These are phyloP conservation scores for Nitzschia sp. DNA, from an alignment of 108 stramenopile genomes.

Conservation along the genomic window DNA sequence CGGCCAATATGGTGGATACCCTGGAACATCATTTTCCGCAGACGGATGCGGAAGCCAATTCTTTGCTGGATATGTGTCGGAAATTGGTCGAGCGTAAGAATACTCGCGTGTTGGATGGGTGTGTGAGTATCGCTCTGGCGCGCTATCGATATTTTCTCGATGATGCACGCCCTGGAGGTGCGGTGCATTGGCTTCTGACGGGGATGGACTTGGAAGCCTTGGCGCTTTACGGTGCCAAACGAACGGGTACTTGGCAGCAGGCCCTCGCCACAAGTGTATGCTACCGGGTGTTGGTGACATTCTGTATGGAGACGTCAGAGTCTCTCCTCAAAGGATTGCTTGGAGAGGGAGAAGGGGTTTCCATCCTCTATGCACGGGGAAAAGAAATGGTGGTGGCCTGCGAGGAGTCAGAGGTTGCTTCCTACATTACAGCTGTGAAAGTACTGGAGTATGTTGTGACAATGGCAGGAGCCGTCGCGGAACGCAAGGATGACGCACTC, in stretches of 20 bases:
- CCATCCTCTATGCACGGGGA: slow-evolving; percentile 14
- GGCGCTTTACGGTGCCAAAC: slow-evolving; percentile 30
- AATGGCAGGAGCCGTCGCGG: slow-evolving; percentile 47
- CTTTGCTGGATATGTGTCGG: slow-evolving; percentile 50
- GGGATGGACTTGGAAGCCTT: slow-evolving; percentile 64
- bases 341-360: slow-evolving; percentile 26
- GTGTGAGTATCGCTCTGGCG: slow-evolving; percentile 53
- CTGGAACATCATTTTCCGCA: slow-evolving; percentile 58
- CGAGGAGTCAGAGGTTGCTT: slow-evolving; percentile 19
- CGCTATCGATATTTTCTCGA: slow-evolving; percentile 52
- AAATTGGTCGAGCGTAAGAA: slow-evolving; percentile 50
- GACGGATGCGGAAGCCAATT: slow-evolving; percentile 66
- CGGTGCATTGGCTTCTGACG: slow-evolving; percentile 59
- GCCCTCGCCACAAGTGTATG: slow-evolving; percentile 17
- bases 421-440: slow-evolving; percentile 28
- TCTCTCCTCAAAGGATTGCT: slow-evolving; percentile 31
- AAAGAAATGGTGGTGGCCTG: slow-evolving; percentile 25
- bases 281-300: slow-evolving; percentile 20
- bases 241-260: slow-evolving; percentile 28
- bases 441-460: slow-evolving; percentile 46
- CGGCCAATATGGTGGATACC: slow-evolving; percentile 53
- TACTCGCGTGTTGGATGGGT: slow-evolving; percentile 66
- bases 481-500: slow-evolving; percentile 42
- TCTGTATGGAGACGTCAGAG: slow-evolving; percentile 26
- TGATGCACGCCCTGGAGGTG: slow-evolving; percentile 31